Base-by-base conservation (phyloP, 805 yeast genomes). In the Metschnikowia chrysomelidarum region DNA sequence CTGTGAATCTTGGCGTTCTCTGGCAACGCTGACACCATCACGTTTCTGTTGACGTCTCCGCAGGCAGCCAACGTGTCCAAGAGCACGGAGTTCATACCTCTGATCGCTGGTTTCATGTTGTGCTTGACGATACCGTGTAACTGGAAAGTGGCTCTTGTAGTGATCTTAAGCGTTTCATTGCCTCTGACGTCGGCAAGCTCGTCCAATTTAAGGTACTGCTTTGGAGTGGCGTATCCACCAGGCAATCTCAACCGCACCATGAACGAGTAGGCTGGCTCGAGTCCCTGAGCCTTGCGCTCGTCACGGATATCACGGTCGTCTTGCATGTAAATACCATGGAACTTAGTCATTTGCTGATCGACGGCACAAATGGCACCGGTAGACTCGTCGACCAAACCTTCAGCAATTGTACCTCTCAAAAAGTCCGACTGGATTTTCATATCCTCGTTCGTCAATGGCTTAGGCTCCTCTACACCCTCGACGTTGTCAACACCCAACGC, bases 301-400 rank as follows among this genome's bases (percentile, higher is more conserved):
- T 91, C 98, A 61, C 98, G 78, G 41, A 91, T 71, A 62, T 91
- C 98, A 69, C 98, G 86, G 60, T 91, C 98, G 62, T 91, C 98
- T 69, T 91, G 98, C 95, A 91, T 87, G 62, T 91, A 91, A 49
- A 88, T 87, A 66, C 98, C 98, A 62, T 91, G 98, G 78, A 91
- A 91, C 65, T 91, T 91, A 48, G 97, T 88, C 60, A 91, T 64
- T 64, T 89, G 97, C 65, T 88, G 95, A 63, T 88, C 97, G 39
- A 77, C 76, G 10, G 96, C 93, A 46, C 83, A 75, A 47, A 91
- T 85, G 11, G 96, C 89, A 46, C 97, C 96, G 7, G 98, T 91
- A 4, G 87, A 71, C 38, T 74, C 73, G 59, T 91, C 97, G 38
- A 60, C 55, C 41, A 91, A 73, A 23, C 91, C 96, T 60, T 84